phyloP scores from a whole-genome alignment of 2,329 filamentous ascomycete species.

The Pleoardoris graminearum region DNA sequence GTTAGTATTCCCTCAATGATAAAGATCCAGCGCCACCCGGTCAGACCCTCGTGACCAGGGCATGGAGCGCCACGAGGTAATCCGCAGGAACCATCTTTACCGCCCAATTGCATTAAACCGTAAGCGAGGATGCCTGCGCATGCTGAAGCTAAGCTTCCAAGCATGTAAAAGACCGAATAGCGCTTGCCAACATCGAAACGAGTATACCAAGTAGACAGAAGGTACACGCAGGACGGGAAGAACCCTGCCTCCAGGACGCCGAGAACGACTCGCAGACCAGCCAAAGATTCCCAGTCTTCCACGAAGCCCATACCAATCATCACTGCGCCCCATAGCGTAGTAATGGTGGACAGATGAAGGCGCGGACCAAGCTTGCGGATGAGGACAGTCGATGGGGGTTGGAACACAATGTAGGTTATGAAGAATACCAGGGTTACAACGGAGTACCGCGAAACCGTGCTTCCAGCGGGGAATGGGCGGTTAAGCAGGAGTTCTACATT shows the following conservation, averaged over 20 bases:
- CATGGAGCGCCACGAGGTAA: not conserved
- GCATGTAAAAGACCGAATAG: conserved; percentile 70
- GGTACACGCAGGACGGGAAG: conserved; percentile 50
- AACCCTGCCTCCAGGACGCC: conserved; percentile 48
- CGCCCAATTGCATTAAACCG: conserved; percentile 67
- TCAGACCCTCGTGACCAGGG: conserved; percentile 47
- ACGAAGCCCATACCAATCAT: conserved; percentile 52
- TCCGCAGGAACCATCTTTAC: conserved; percentile 28
- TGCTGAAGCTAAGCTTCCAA: conserved; percentile 67
- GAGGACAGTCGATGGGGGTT: conserved; percentile 47
- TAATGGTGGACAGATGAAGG: conserved; percentile 40
- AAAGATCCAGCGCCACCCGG: conserved; percentile 54
- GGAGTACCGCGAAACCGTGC: conserved; percentile 47
- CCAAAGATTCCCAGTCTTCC: conserved; percentile 40
- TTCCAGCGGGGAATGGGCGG: conserved; percentile 9
- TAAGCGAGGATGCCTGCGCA: conserved; percentile 72
- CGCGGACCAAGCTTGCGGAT: conserved; percentile 48
- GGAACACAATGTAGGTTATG: conserved; percentile 49
- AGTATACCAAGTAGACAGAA: conserved; percentile 51
- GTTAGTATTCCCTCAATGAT: conserved; percentile 52
- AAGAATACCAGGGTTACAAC: conserved; percentile 62
- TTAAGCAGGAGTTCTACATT: conserved; percentile 40
- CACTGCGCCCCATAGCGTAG: conserved; percentile 47
- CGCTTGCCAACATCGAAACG: conserved; percentile 70
- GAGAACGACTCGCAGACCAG: conserved; percentile 44